A percentile compares a stretch with the other conserved stretches of the same genome.
Evolutionary conservation across 2,329 filamentous ascomycete species (phyloP).

Genomic region (Alternaria incomplexa): DNA sequence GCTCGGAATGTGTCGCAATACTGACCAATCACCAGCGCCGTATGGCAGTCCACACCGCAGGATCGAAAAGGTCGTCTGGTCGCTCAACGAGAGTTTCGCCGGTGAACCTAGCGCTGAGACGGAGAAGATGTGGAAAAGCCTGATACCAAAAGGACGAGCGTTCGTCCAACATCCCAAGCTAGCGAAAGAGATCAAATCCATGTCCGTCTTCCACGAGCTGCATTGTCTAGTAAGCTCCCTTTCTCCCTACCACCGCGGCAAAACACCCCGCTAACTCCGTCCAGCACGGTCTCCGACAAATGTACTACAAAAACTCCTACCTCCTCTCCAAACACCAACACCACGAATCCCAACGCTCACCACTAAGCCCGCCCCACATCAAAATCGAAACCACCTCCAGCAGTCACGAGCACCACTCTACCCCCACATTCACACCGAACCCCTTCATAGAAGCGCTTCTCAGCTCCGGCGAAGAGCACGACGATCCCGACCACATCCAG

Average conservation of each 20-base stretch:
- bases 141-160: conserved; percentile 7
- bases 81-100: conserved; percentile 55
- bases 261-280: not conserved
- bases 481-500: not conserved
- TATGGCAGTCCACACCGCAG: conserved; percentile 2
- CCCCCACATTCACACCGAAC: not conserved
- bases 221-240: conserved; percentile 9
- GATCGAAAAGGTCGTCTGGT: conserved; percentile 6
- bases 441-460: conserved; percentile 4
- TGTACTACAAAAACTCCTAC: conserved; percentile 7
- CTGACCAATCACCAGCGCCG: not conserved
- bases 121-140: not conserved
- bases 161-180: conserved; percentile 3
- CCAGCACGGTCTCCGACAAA: conserved; percentile 6
- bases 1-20: not conserved
- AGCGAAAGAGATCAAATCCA: not conserved
- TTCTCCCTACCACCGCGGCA: too few relatives aligned
- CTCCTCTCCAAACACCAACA: conserved; percentile 5
- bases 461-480: not conserved
- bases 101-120: conserved; percentile 49
- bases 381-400: not conserved
- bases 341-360: not conserved
- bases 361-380: not conserved
- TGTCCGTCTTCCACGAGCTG: conserved; percentile 12
- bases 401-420: not conserved